These are phyloP conservation scores for Macaranga tanarius DNA, from an alignment of 441 rosid species.

Conservation along the genomic window DNA sequence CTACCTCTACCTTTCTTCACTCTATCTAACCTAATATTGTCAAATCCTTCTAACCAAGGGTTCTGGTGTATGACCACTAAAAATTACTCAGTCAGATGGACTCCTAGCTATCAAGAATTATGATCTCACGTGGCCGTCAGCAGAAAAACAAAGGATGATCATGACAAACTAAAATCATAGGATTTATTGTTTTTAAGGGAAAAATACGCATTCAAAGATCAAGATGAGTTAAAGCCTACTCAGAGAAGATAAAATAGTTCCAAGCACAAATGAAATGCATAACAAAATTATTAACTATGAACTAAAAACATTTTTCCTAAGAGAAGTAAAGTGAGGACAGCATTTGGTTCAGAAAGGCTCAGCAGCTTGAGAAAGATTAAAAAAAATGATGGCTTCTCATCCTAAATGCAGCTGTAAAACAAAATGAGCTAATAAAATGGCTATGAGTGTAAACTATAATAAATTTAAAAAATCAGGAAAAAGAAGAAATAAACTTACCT, in stretches of 20 bases:
- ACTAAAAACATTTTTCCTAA: background rate
- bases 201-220: constrained; percentile 9
- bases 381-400: background rate
- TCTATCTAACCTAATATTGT: too few relatives aligned
- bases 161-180: background rate
- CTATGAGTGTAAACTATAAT: background rate
- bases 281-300: background rate
- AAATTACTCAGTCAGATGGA: constrained; percentile 1
- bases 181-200: background rate
- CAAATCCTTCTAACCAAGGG: too few relatives aligned
- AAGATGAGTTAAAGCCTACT: background rate
- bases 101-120: background rate
- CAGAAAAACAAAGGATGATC: background rate
- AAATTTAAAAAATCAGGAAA: background rate
- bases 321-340: background rate
- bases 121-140: constrained; percentile 1
- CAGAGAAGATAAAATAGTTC: background rate
- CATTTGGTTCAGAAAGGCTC: background rate
- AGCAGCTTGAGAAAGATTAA: background rate
- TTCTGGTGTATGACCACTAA: background rate
- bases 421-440: background rate
- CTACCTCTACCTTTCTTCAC: too few relatives aligned
- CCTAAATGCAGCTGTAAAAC: background rate
- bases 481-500: constrained; percentile 44
- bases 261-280: background rate